Evolutionary conservation across 1,284 basidiomycete species (phyloP).

Genomic region (Rhodotorula sp.): DNA sequence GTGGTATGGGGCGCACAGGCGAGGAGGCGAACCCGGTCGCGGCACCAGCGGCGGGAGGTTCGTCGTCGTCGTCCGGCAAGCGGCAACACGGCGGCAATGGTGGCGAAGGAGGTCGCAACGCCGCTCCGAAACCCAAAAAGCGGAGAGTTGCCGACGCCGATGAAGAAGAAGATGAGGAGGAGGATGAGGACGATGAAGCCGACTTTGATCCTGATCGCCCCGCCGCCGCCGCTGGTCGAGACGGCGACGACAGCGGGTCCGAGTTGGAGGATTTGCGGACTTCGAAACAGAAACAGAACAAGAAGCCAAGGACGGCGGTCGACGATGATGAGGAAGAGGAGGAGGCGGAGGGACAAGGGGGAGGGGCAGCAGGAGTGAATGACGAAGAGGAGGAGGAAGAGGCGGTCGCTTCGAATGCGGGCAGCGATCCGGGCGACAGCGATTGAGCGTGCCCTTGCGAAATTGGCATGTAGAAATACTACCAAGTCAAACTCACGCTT

Average conservation of each 20-base stretch:
- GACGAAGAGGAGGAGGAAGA: not conserved
- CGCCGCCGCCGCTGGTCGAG: not conserved
- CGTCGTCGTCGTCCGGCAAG: too few relatives aligned
- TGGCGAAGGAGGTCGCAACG: not conserved
- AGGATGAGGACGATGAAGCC: conserved; percentile 4
- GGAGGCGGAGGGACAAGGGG: not conserved
- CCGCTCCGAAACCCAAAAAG: conserved; percentile 1
- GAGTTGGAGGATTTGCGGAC: conserved; percentile 27
- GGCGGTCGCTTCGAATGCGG: not conserved
- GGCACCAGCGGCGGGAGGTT: not conserved
- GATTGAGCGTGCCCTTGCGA: not conserved
- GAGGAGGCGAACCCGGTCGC: conserved; percentile 15
- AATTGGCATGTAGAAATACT: too few relatives aligned
- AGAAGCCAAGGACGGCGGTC: not conserved
- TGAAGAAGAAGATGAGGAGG: conserved; percentile 14
- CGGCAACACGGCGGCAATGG: too few relatives aligned
- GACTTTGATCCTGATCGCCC: not conserved
- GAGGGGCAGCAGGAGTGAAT: not conserved
- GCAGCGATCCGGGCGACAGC: not conserved
- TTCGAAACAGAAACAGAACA: conserved; percentile 3
- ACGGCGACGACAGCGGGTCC: not conserved
- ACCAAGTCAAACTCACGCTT: too few relatives aligned
- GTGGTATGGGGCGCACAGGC: not conserved
- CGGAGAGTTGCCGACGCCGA: not conserved
- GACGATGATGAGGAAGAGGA: conserved; percentile 1